Evolutionary conservation across 2,329 filamentous ascomycete genomes (phyloP).

Genomic region (Phaeosphaeriaceae sp.): DNA sequence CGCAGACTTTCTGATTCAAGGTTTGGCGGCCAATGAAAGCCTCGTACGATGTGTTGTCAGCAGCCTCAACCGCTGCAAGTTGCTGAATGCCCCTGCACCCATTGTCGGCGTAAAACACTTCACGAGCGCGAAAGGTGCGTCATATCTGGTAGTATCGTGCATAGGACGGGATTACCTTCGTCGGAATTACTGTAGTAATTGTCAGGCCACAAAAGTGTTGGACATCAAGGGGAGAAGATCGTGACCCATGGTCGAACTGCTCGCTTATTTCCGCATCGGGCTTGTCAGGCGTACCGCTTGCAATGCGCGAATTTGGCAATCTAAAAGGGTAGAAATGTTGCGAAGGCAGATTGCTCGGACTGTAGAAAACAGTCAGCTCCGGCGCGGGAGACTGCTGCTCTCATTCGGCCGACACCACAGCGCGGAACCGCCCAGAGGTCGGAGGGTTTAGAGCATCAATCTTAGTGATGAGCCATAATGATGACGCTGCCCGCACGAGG

Average conservation of each 20-base stretch:
- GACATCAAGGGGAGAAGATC: not conserved
- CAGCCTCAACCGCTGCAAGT: constrained; percentile 20
- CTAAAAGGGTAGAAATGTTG: constrained; percentile 11
- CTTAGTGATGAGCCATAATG: constrained; percentile 30
- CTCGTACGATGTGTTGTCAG: constrained; percentile 20
- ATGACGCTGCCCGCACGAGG: constrained; percentile 19
- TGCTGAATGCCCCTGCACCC: constrained; percentile 18
- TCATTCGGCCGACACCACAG: constrained; percentile 32
- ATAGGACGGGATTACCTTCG: not conserved
- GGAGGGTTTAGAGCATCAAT: constrained; percentile 18
- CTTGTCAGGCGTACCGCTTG: constrained; percentile 10
- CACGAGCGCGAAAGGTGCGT: not conserved
- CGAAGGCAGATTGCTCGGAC: constrained; percentile 20
- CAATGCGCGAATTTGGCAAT: constrained; percentile 9
- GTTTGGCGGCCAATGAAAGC: constrained; percentile 17
- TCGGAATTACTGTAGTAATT: not conserved
- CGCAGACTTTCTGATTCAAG: constrained; percentile 7
- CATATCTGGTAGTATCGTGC: not conserved
- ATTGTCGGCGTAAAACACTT: constrained; percentile 5
- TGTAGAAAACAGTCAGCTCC: constrained; percentile 11
- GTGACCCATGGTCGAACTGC: constrained; percentile 1
- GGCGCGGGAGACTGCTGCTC: constrained; percentile 10
- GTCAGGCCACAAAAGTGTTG: not conserved
- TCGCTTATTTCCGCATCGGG: constrained; percentile 13
- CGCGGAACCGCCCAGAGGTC: constrained; percentile 8